phyloP scores from a whole-genome alignment of 2,329 filamentous ascomycete genomes.

The Ophiostoma novo-ulmi region DNA sequence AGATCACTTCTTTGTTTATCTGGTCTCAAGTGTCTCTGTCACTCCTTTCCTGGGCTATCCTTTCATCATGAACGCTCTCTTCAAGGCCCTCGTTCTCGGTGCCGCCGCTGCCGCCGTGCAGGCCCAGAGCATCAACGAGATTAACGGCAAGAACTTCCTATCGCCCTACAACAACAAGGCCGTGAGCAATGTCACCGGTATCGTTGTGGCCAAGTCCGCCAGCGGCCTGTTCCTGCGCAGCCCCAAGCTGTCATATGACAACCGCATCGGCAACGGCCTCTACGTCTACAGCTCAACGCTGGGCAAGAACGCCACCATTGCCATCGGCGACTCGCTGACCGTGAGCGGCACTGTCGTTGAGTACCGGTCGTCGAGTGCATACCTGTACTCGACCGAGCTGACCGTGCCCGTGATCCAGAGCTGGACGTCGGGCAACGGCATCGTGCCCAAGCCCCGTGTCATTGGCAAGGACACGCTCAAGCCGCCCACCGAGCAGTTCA shows the following conservation, averaged over 20 bases:
- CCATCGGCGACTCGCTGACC: conserved; percentile 58
- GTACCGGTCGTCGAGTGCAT: conserved; percentile 48
- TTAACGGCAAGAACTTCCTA: conserved; percentile 61
- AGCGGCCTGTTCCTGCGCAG: conserved; percentile 62
- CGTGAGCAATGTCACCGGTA: conserved; percentile 55
- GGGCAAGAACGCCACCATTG: conserved; percentile 41
- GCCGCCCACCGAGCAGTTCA: conserved; percentile 59
- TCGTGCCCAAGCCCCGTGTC: conserved; percentile 43
- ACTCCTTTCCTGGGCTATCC: not conserved
- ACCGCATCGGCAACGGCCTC: conserved; percentile 57
- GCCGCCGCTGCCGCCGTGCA: conserved; percentile 12
- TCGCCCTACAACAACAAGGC: conserved; percentile 54
- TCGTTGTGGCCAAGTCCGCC: conserved; percentile 59
- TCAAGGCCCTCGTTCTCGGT: conserved; percentile 17
- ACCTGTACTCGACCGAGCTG: conserved; percentile 62
- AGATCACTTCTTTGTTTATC: not conserved
- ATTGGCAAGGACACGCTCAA: conserved; percentile 53
- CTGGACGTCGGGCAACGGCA: conserved; percentile 15
- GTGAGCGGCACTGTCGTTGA: conserved; percentile 58
- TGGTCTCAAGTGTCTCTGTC: not conserved
- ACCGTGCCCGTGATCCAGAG: conserved; percentile 35
- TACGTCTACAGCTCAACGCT: conserved; percentile 57
- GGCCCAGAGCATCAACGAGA: conserved; percentile 48
- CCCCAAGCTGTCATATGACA: conserved; percentile 49
- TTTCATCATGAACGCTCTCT: conserved; percentile 16